Base-by-base conservation (phyloP, 2,329 filamentous ascomycete species). In the Fusarium citri region DNA sequence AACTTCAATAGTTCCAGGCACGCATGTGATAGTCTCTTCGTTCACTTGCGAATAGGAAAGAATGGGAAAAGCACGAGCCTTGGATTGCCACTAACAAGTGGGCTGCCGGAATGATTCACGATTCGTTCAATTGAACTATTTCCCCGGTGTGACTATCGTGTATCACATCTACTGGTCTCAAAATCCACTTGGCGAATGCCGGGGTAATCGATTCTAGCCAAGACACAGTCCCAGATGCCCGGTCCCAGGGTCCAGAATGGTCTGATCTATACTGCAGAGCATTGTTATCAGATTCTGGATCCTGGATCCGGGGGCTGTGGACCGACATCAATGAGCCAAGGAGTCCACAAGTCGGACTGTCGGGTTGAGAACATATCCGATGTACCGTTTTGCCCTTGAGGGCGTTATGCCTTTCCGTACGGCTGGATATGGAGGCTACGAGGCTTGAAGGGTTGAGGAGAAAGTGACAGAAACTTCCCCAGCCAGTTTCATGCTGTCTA, bases 241-340 rank as follows among this genome's bases (percentile, higher is more conserved):
- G 31, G 31, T 40, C 22, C 11, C 9, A n/a, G 20, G 31, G 9
- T 20, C 30, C 18, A 51, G 48, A 51, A 37, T 40, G 18, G 31
- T 20, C 31, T n/a, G 15, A 9, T 34, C 20, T 16, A 4, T 7
- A n/a, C 9, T 40, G 48, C 22, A 25, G 8, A 15, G 16, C 18
- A 26, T n/a, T 25, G 6, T 20, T 8, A 34, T 49, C 20, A 22
- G 30, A 30, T 34, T 6, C 34, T n/a, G 34, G 47, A n/a, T 34
- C 2, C 6, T 6, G 12, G 12, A 14, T 3, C 12, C 1, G 7
- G 48, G 6, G 25, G 30, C 6, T 11, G 4, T 25, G 5, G 12
- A 6, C 31, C 48, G 48, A 5, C 6, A 6, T 16, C 31, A 14
- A 14, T 16, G 18, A 11, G 6, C 26, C 3, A 20, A 4, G 0